Percentiles rank a stretch among this genome's conserved stretches.
phyloP scores from a whole-genome alignment of 2,329 filamentous ascomycete species.

The Aspergillus vadensis region DNA sequence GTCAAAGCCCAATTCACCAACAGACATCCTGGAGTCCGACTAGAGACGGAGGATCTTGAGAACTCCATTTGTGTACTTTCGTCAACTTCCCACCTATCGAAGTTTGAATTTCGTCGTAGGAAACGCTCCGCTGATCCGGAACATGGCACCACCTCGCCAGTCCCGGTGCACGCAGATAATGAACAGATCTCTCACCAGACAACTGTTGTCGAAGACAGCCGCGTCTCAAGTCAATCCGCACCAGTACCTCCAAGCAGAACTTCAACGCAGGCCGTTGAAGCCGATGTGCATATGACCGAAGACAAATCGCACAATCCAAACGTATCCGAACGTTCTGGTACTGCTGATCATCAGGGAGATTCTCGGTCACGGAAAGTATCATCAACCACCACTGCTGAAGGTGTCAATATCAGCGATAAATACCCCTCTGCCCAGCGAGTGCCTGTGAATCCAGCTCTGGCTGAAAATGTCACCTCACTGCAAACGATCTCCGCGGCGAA shows the following conservation, averaged over 20 bases:
- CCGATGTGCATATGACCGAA: not conserved
- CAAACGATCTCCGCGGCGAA: constrained; percentile 41
- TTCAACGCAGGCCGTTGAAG: not conserved
- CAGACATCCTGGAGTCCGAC: not conserved
- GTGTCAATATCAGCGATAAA: constrained; percentile 29
- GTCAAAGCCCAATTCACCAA: not conserved
- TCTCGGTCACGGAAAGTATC: constrained; percentile 13
- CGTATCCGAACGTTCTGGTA: constrained; percentile 19
- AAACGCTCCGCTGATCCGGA: constrained; percentile 15
- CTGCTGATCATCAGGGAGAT: constrained; percentile 18
- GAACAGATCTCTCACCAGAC: not conserved
- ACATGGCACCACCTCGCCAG: constrained; percentile 12
- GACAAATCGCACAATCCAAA: not conserved
- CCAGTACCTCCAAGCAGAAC: not conserved
- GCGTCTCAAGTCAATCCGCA: not conserved
- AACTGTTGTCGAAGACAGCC: not conserved
- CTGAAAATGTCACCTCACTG: constrained; percentile 40
- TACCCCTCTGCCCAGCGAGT: constrained; percentile 43
- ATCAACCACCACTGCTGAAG: constrained; percentile 14
- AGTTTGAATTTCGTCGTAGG: constrained; percentile 42
- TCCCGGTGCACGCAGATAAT: not conserved
- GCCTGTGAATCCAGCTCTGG: constrained; percentile 28
- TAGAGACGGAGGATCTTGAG: constrained; percentile 9
- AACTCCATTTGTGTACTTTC: constrained; percentile 34
- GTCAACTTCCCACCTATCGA: constrained; percentile 42